A percentile compares a stretch with the other conserved stretches of the same genome.
These are phyloP conservation scores for Sporisorium exsertum DNA, from an alignment of 1,284 basidiomycete species.

Conservation along the genomic window DNA sequence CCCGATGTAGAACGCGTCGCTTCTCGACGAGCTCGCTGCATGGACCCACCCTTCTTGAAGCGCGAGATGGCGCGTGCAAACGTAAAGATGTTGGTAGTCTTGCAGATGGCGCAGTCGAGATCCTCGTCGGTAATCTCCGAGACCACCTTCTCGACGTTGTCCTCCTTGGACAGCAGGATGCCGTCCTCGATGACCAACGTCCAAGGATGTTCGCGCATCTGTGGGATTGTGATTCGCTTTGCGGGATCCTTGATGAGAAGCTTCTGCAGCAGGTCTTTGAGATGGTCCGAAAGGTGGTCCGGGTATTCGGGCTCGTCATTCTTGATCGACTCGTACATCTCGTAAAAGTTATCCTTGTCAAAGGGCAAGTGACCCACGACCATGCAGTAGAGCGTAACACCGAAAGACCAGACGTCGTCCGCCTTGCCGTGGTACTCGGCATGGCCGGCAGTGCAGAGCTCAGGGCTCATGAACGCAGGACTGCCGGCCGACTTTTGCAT, in stretches of 20 bases:
- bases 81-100: conserved; percentile 66
- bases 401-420: conserved; percentile 74
- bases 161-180: conserved; percentile 48
- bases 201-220: conserved; percentile 64
- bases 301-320: conserved; percentile 67
- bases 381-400: conserved; percentile 74
- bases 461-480: conserved; percentile 75
- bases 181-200: conserved; percentile 42
- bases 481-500: conserved; percentile 72
- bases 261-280: conserved; percentile 50
- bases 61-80: conserved; percentile 66
- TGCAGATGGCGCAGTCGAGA: conserved; percentile 63
- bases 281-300: conserved; percentile 45
- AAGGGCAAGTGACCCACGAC: conserved; percentile 73
- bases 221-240: conserved; percentile 54
- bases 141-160: conserved; percentile 56
- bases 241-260: conserved; percentile 62
- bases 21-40: conserved; percentile 26
- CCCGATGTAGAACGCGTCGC: conserved; percentile 27
- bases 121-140: conserved; percentile 67
- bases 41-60: conserved; percentile 59
- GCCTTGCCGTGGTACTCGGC: conserved; percentile 71
- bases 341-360: conserved; percentile 71
- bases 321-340: conserved; percentile 72
- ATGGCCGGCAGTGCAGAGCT: conserved; percentile 67